These are phyloP conservation scores for Camellia japonica DNA, from an alignment of 148 eudicot species.

Conservation along the genomic window DNA sequence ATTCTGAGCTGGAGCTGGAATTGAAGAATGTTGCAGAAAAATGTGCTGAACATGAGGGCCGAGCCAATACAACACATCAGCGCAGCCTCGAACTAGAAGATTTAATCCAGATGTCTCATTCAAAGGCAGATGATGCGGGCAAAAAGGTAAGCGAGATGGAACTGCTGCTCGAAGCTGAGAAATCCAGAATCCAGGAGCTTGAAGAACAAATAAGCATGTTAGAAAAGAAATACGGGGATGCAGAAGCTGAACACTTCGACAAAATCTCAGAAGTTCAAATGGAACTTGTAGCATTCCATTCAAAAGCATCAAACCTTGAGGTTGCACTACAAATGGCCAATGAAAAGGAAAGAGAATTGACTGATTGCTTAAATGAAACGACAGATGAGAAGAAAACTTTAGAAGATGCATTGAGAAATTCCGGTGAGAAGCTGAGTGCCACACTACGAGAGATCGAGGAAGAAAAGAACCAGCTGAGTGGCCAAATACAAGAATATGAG, in stretches of 20 bases:
- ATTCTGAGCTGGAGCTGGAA: conserved; percentile 40
- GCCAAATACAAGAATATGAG: conserved; percentile 28
- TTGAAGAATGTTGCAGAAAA: too few species aligned
- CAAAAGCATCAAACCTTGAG: neutral
- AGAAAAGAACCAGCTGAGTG: conserved; percentile 35
- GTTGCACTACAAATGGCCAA: conserved; percentile 40
- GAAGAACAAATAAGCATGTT: too few species aligned
- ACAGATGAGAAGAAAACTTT: conserved; percentile 54
- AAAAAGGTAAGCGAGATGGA: conserved; percentile 54
- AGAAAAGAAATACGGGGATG: conserved; percentile 36
- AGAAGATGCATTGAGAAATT: conserved; percentile 42
- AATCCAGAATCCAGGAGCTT: conserved; percentile 33
- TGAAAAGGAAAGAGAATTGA: conserved; percentile 56
- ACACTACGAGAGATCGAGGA: conserved; percentile 28
- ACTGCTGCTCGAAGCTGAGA: conserved; percentile 54
- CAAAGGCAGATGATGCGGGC: conserved; percentile 59
- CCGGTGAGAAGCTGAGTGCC: conserved; percentile 41
- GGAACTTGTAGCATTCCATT: too few species aligned
- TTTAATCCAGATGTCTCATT: conserved; percentile 50
- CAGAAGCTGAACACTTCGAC: conserved; percentile 33
- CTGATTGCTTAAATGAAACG: conserved; percentile 31
- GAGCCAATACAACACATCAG: too few species aligned
- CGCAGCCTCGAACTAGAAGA: conserved; percentile 62
- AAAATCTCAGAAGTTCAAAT: conserved; percentile 31
- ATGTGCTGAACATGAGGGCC: too few species aligned